Evolutionary conservation across 148 eudicot genomes (phyloP).

Genomic region (Rheum nobile): DNA sequence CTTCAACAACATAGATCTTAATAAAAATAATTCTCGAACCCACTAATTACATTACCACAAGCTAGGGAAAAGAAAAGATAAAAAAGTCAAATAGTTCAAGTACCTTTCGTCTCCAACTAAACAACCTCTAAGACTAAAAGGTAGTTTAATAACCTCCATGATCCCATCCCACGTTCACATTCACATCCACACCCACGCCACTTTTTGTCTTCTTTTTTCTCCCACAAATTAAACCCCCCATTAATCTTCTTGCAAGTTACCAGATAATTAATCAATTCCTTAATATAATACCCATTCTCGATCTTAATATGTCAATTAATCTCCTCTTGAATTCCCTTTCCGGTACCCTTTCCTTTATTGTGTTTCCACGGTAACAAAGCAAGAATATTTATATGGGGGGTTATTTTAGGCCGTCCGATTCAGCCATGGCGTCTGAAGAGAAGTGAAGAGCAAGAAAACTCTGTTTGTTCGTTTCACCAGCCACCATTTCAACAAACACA

Average conservation of each 20-base stretch:
- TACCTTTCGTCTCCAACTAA: constrained; percentile 1
- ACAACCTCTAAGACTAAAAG: not conserved
- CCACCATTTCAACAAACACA: not conserved
- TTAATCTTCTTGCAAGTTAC: constrained; percentile 1
- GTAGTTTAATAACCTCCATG: not conserved
- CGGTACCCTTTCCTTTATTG: not conserved
- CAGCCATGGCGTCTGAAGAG: constrained; percentile 5
- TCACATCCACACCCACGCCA: not conserved
- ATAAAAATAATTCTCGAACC: not conserved
- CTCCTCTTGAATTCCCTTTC: not conserved
- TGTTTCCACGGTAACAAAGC: not conserved
- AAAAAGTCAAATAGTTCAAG: not conserved
- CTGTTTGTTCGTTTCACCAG: not conserved
- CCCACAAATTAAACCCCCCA: not conserved
- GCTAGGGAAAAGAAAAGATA: not conserved
- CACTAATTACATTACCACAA: not conserved
- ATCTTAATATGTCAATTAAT: not conserved
- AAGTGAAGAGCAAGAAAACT: not conserved
- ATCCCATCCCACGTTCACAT: not conserved
- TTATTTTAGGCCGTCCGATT: not conserved
- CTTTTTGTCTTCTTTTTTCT: not conserved
- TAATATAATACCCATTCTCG: not conserved
- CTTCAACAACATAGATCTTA: too few species aligned
- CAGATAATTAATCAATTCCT: not conserved
- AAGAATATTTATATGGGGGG: not conserved